phyloP scores from a whole-genome alignment of 2,329 filamentous ascomycete genomes.

The Xylaria polymorpha region DNA sequence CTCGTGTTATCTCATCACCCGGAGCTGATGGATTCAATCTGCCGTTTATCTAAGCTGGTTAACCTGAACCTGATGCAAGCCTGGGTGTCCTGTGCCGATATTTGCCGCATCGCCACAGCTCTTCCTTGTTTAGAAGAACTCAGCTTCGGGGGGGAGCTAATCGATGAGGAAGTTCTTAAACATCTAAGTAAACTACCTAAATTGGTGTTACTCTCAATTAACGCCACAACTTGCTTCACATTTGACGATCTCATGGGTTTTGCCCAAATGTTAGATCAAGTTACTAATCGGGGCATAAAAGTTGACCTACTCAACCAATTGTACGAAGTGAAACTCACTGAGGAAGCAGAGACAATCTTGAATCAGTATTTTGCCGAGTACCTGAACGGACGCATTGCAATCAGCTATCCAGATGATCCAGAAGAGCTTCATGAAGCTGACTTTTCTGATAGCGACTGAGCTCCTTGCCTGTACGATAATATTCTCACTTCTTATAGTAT shows the following conservation, averaged over 20 bases:
- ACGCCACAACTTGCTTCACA: slow-evolving; percentile 66
- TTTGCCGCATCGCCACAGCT: slow-evolving; percentile 58
- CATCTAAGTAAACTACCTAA: slow-evolving; percentile 53
- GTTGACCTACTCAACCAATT: slow-evolving; percentile 53
- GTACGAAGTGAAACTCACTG: slow-evolving; percentile 45
- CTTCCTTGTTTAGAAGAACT: slow-evolving; percentile 66
- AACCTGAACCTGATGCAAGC: slow-evolving; percentile 65
- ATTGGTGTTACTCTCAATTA: slow-evolving; percentile 65
- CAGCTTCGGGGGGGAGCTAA: slow-evolving; percentile 65
- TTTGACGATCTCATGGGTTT: slow-evolving; percentile 60
- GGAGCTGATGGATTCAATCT: slow-evolving; percentile 55
- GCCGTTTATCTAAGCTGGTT: slow-evolving; percentile 60
- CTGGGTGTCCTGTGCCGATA: slow-evolving; percentile 61
- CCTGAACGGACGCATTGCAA: slow-evolving; percentile 51
- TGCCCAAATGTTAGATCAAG: slow-evolving; percentile 51
- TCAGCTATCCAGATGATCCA: slow-evolving; percentile 50
- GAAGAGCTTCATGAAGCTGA: slow-evolving; percentile 54
- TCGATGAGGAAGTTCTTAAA: slow-evolving; percentile 59
- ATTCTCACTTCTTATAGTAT: too few relatives aligned
- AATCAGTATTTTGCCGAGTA: slow-evolving; percentile 40
- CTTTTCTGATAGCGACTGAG: slow-evolving; percentile 47
- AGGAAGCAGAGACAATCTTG: slow-evolving; percentile 46
- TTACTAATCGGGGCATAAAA: slow-evolving; percentile 47
- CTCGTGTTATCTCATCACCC: slow-evolving; percentile 54
- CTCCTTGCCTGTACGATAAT: too few relatives aligned